These are phyloP conservation scores for Lagenidium giganteum DNA, from an alignment of 352 stramenopile species.

Conservation along the genomic window DNA sequence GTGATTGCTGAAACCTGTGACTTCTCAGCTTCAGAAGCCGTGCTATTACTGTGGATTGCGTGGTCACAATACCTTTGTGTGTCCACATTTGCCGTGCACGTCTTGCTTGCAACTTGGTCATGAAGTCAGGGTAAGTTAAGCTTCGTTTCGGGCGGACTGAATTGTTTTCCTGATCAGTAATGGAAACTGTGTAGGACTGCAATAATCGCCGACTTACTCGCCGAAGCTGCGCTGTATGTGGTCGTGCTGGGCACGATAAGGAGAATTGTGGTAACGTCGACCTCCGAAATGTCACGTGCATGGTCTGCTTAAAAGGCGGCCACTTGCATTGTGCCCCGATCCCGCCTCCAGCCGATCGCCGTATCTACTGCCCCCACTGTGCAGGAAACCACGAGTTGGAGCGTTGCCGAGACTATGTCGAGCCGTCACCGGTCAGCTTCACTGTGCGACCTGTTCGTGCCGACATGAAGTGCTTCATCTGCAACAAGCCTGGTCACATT, in stretches of 20 bases:
- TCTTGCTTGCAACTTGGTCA: slow-evolving; percentile 69
- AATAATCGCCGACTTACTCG: slow-evolving; percentile 35
- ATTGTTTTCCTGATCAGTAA: not conserved
- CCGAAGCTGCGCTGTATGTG: slow-evolving; percentile 46
- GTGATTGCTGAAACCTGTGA: no score
- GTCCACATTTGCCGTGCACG: slow-evolving; percentile 60
- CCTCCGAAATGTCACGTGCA: slow-evolving; percentile 42
- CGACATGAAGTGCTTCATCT: slow-evolving; percentile 72
- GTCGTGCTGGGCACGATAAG: slow-evolving; percentile 42
- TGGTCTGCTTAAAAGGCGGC: slow-evolving; percentile 60
- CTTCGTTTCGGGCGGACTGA: no score
- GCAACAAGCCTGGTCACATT: slow-evolving; percentile 64
- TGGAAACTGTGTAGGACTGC: slow-evolving; percentile 51
- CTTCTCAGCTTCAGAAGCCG: slow-evolving; percentile 42
- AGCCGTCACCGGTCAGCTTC: slow-evolving; percentile 32
- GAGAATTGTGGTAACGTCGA: slow-evolving; percentile 33
- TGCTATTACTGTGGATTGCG: slow-evolving; percentile 80
- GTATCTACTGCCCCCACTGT: slow-evolving; percentile 69
- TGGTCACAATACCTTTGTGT: slow-evolving; percentile 63
- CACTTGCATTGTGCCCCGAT: slow-evolving; percentile 71
- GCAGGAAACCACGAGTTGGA: slow-evolving; percentile 43
- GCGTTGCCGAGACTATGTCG: slow-evolving; percentile 35
- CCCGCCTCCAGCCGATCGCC: slow-evolving; percentile 54
- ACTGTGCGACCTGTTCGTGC: slow-evolving; percentile 30
- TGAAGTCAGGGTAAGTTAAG: slow-evolving; percentile 36